Conservation (phyloP, 116 monocot species). For the Phalaenopsis hybrid region DNA sequence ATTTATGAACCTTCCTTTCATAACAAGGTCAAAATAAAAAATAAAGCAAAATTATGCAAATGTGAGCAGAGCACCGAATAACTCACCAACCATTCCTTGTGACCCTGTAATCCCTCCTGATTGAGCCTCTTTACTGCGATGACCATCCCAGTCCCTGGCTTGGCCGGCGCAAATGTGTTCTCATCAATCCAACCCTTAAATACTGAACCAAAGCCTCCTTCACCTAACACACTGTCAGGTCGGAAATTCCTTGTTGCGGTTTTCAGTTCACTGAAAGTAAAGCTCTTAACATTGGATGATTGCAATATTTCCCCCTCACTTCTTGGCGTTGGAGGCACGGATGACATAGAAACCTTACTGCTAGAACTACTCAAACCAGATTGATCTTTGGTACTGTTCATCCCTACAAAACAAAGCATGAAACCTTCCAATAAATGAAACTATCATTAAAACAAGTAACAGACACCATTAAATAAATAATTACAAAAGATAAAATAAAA, state of each 20-base stretch:
- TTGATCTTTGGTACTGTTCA: conserved; percentile 8
- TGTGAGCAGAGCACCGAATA: neutral
- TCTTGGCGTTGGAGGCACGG: conserved; percentile 19
- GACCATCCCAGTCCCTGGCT: conserved; percentile 33
- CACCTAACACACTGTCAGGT: conserved; percentile 35
- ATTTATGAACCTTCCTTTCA: neutral
- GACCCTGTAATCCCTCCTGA: conserved; percentile 37
- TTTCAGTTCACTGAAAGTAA: conserved; percentile 33
- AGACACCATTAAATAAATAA: neutral
- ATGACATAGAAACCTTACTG: conserved; percentile 24
- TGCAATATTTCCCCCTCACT: conserved; percentile 37
- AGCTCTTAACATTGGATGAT: conserved; percentile 30
- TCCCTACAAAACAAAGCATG: conserved; percentile 12
- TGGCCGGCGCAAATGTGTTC: conserved; percentile 22
- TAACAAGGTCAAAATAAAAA: neutral
- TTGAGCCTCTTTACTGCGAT: conserved; percentile 46
- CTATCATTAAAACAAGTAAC: neutral
- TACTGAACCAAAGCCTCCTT: conserved; percentile 44
- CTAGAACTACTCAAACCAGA: conserved; percentile 18
- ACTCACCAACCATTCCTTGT: conserved; percentile 43
- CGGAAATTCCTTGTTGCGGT: conserved; percentile 39
- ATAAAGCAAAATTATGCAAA: neutral
- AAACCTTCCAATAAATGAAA: neutral
- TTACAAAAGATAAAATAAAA: neutral
- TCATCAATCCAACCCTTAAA: conserved; percentile 51